Evolutionary conservation across 2,329 filamentous ascomycete species (phyloP).

Genomic region (Dactylellina haptotyla): DNA sequence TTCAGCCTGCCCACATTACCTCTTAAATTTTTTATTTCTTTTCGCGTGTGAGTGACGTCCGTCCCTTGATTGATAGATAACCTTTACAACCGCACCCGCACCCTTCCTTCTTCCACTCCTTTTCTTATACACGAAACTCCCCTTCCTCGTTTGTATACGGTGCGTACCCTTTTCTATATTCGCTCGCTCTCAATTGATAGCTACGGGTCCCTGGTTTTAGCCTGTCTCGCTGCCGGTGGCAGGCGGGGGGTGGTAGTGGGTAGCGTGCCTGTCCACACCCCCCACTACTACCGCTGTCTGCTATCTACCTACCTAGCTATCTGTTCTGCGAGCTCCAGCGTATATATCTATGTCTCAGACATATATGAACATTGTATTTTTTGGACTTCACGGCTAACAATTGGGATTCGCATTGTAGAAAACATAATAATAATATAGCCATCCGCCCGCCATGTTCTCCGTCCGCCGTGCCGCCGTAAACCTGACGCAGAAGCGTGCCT

Average conservation of each 20-base stretch:
- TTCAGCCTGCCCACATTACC: background rate
- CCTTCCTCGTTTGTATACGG: conserved; percentile 15
- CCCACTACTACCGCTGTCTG: background rate
- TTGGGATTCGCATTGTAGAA: background rate
- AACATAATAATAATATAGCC: no score
- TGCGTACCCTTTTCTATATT: background rate
- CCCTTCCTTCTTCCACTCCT: background rate
- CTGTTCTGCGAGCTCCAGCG: background rate
- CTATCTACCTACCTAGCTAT: no score
- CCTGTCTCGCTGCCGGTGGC: no score
- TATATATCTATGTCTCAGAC: background rate
- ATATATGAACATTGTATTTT: background rate
- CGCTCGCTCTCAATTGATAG: background rate
- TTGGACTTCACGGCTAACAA: background rate
- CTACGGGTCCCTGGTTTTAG: background rate
- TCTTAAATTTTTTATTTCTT: background rate
- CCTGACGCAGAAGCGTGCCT: conserved; percentile 77
- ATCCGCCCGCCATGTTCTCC: conserved; percentile 73
- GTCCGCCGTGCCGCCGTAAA: conserved; percentile 68
- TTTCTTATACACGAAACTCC: background rate
- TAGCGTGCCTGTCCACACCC: background rate
- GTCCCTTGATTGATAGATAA: background rate
- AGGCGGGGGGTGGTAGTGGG: background rate
- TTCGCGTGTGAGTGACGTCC: no score
- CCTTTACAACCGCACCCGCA: background rate